Conservation (phyloP, 495 filamentous ascomycete genomes). For the Annulohypoxylon nitens region DNA sequence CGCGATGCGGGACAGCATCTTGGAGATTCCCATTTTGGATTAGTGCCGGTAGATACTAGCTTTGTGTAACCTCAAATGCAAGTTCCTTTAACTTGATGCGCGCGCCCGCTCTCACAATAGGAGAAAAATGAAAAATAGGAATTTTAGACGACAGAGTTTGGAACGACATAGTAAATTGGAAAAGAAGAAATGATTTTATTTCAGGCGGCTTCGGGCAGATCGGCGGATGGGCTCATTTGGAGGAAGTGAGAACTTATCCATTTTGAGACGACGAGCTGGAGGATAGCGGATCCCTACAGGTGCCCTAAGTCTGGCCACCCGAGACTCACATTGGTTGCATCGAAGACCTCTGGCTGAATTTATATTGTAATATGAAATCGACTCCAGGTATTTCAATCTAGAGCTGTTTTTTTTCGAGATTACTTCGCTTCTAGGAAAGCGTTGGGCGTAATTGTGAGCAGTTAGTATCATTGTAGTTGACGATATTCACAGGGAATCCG, state of each 20-base stretch:
- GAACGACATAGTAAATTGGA: neutral
- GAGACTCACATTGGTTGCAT: too few relatives aligned
- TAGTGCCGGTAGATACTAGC: too few relatives aligned
- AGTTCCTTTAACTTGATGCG: neutral
- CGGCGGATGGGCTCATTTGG: too few relatives aligned
- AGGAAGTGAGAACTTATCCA: neutral
- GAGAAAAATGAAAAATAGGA: neutral
- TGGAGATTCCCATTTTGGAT: neutral
- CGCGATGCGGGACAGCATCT: conserved; percentile 5
- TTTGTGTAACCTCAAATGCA: too few relatives aligned
- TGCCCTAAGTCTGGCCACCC: too few relatives aligned
- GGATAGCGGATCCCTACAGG: neutral
- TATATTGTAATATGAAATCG: too few relatives aligned
- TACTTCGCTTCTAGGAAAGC: neutral
- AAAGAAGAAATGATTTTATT: neutral
- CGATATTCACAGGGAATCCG: neutral
- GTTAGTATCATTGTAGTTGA: neutral
- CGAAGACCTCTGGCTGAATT: too few relatives aligned
- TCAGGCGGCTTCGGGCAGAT: neutral
- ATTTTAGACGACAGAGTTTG: neutral
- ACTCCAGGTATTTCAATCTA: too few relatives aligned
- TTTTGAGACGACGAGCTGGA: conserved; percentile 2
- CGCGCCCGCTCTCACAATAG: neutral
- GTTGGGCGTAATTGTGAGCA: neutral
- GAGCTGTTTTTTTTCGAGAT: too few relatives aligned